Base-by-base conservation (phyloP, 768 basidiomycete genomes). In the Podaxis rugospora region DNA sequence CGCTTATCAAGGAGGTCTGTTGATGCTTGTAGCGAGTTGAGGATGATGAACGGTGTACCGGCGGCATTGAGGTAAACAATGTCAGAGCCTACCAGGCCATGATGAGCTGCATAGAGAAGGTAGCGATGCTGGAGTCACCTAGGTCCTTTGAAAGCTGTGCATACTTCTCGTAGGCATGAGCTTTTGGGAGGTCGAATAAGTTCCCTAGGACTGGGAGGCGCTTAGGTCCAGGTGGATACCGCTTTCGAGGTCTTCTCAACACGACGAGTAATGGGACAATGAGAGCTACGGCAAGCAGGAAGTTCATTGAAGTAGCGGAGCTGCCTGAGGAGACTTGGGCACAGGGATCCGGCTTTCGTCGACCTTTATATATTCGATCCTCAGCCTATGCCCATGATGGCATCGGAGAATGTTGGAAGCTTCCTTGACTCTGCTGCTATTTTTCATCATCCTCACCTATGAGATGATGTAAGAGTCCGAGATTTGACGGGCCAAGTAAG, bases 161-260 rank as follows among this genome's bases (percentile, higher is more conserved):
- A 28, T 32, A 59, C n/a, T 51, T 52, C 37, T 52, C n/a, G 18
- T 52, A 35, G 4, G 50, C 25, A 25, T 70, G 71, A 21, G 63
- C 47, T 6, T 70, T 67, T 5, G 80, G 80, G 71, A 80, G 72
- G 40, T 79, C 76, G 1, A 76, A 66, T n/a, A 78, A 62, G 62
- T 81, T 81, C 1, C 80, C 80, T 27, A 81, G 28, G 16, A 81
- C 53, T 2, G 79, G 79, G 10, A 75, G 66, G 13, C 72, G 67
- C 53, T 71, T 74, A 7, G 80, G 79, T 1, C 78, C 76, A 2
- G 73, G 71, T 3, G 78, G 80, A 36, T 42, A 59, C 9, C 28
- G 21, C 13, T 39, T 36, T 62, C 49, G 51, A 13, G 14, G 55
- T 16, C 46, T 56, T 9, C 28, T 55, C 36, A 4, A 18, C 14